Evolutionary conservation across 1,284 basidiomycete species (phyloP).

Genomic region (Boletellus deceptivus): DNA sequence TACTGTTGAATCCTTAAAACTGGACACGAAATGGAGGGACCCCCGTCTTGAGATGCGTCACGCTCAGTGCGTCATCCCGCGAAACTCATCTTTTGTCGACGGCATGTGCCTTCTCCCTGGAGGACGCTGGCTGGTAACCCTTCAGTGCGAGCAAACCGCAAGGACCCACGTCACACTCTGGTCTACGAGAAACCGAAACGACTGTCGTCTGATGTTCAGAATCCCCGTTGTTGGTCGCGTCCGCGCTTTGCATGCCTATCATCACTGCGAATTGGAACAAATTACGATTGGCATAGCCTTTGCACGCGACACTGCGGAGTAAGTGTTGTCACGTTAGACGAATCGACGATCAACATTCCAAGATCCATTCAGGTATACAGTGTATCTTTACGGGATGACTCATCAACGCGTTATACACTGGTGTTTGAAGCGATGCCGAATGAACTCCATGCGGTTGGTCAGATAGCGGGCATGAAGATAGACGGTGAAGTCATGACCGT

Average conservation of each 20-base stretch:
- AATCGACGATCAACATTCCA: neutral
- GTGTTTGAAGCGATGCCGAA: constrained; percentile 20
- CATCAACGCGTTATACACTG: constrained; percentile 7
- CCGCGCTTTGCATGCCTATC: constrained; percentile 20
- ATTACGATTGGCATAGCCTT: constrained; percentile 19
- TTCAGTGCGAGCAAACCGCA: constrained; percentile 15
- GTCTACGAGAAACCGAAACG: constrained; percentile 10
- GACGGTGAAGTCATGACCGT: constrained; percentile 17
- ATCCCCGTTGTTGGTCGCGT: constrained; percentile 16
- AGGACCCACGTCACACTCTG: constrained; percentile 23
- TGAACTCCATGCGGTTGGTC: constrained; percentile 17
- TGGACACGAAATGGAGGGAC: constrained; percentile 53
- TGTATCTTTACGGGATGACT: constrained; percentile 7
- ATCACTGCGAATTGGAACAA: constrained; percentile 9
- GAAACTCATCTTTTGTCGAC: constrained; percentile 21
- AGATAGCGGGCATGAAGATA: constrained; percentile 19
- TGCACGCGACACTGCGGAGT: constrained; percentile 15
- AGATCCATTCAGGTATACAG: constrained; percentile 25
- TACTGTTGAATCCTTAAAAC: constrained; percentile 42
- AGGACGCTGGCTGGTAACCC: constrained; percentile 21
- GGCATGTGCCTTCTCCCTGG: constrained; percentile 26
- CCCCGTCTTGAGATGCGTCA: constrained; percentile 35
- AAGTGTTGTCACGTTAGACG: constrained; percentile 1
- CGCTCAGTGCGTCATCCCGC: constrained; percentile 34
- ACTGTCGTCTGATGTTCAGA: constrained; percentile 10